Percentiles rank a stretch among this genome's conserved stretches.
These are phyloP conservation scores for Fusarium sp. DNA, from an alignment of 2,329 filamentous ascomycete genomes.

Conservation along the genomic window DNA sequence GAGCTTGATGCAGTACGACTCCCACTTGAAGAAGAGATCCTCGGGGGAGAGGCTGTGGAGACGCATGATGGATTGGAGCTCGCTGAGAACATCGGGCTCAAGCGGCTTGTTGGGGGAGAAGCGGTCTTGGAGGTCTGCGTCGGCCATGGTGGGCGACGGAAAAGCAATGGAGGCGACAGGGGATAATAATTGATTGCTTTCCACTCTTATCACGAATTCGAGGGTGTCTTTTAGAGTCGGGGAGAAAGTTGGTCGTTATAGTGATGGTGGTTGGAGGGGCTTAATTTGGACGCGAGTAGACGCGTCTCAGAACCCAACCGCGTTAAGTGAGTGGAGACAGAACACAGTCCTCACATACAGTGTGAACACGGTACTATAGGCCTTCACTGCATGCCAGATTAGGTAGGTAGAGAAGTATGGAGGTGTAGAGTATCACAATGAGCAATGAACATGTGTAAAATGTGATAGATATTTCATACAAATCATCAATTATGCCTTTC, in stretches of 20 bases:
- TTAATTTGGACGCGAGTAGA: conserved; percentile 29
- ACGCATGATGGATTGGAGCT: conserved; percentile 85
- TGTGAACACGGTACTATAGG: background rate
- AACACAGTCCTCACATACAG: conserved; percentile 2
- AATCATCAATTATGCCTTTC: background rate
- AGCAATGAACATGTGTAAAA: background rate
- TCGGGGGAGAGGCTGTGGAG: conserved; percentile 81
- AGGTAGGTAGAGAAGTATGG: background rate
- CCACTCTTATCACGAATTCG: background rate
- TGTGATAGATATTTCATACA: background rate
- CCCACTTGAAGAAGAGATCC: conserved; percentile 98
- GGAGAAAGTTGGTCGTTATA: conserved; percentile 18
- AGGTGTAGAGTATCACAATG: background rate
- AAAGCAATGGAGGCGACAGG: background rate
- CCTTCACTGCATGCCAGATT: too few species aligned
- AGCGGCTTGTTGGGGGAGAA: conserved; percentile 59
- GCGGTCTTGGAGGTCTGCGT: conserved; percentile 47
- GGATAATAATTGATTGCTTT: background rate
- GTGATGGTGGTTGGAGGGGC: conserved; percentile 33
- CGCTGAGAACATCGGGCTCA: conserved; percentile 77
- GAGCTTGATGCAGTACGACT: conserved; percentile 96
- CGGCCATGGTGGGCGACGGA: conserved; percentile 47
- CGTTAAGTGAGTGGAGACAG: conserved; percentile 33
- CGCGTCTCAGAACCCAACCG: conserved; percentile 33
- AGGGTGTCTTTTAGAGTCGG: background rate